Percentiles rank a stretch among this genome's conserved stretches.
phyloP scores from a whole-genome alignment of 768 basidiomycete species.

The Baorangia bicolor region DNA sequence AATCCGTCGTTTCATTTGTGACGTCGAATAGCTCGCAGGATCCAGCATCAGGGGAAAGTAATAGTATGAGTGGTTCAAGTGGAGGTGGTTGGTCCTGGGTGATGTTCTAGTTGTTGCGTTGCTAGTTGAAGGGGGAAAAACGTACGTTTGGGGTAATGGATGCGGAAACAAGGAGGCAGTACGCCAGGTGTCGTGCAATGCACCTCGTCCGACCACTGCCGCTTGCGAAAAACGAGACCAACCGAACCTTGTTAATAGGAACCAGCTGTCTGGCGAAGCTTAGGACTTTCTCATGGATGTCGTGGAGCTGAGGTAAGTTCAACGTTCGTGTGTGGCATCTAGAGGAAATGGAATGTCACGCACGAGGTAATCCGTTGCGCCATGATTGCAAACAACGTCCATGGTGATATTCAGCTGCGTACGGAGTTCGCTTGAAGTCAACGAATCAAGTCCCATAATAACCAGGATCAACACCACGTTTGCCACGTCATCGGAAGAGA shows the following conservation, averaged over 20 bases:
- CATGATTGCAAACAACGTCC: conserved; percentile 43
- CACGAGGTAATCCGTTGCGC: conserved; percentile 35
- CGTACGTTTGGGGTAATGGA: conserved; percentile 11
- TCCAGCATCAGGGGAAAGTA: conserved; percentile 48
- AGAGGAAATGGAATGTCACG: conserved; percentile 1
- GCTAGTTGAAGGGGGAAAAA: background rate
- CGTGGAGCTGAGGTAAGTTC: conserved; percentile 42
- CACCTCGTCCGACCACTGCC: conserved; percentile 50
- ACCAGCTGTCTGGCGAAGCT: conserved; percentile 39
- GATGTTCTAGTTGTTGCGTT: background rate
- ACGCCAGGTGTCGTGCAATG: conserved; percentile 59
- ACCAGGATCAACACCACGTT: conserved; percentile 50
- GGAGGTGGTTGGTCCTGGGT: conserved; percentile 48
- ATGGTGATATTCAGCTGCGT: conserved; percentile 47
- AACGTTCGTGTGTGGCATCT: background rate
- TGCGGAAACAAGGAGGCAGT: conserved; percentile 29
- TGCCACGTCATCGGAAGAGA: conserved; percentile 43
- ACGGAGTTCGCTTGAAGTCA: conserved; percentile 43
- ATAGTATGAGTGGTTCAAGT: conserved; percentile 46
- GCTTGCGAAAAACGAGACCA: conserved; percentile 51
- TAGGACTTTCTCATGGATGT: conserved; percentile 46
- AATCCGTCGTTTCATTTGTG: conserved; percentile 55
- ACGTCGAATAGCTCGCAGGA: conserved; percentile 51
- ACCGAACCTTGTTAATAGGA: conserved; percentile 48
- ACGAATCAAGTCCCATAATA: conserved; percentile 56